phyloP scores from a whole-genome alignment of 148 eudicot genomes.

The Vaccinium vitisidaea region DNA sequence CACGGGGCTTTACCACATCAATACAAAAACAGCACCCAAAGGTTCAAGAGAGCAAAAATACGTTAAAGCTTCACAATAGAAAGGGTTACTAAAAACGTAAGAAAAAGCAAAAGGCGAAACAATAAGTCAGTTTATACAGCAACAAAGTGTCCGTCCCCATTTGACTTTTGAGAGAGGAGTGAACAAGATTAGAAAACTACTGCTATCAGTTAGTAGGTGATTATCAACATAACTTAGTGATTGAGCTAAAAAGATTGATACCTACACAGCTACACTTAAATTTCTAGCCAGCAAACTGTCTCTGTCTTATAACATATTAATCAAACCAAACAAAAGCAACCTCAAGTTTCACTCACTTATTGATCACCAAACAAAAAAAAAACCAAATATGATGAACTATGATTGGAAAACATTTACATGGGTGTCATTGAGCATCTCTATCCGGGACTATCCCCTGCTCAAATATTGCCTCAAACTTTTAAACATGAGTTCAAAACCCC shows the following conservation, averaged over 20 bases:
- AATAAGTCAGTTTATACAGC: background rate
- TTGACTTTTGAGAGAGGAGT: background rate
- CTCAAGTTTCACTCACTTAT: no score
- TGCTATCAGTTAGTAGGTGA: no score
- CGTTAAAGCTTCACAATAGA: background rate
- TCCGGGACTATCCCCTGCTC: no score
- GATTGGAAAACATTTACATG: no score
- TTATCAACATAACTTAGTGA: background rate
- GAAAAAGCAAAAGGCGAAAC: background rate
- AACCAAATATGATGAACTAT: no score
- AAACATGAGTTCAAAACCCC: no score
- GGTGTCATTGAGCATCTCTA: no score
- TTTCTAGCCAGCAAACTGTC: background rate
- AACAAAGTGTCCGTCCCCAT: background rate
- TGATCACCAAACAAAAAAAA: no score
- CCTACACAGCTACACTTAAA: background rate
- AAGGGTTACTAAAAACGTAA: no score
- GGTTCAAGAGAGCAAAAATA: background rate
- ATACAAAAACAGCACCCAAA: background rate
- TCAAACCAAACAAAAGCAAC: no score
- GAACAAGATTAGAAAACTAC: background rate
- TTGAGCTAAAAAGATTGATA: background rate
- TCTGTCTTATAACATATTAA: no score
- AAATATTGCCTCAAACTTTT: no score
- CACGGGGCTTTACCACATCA: background rate